These are phyloP conservation scores for Sedum album DNA, from an alignment of 164 flowering plant genomes.

Conservation along the genomic window DNA sequence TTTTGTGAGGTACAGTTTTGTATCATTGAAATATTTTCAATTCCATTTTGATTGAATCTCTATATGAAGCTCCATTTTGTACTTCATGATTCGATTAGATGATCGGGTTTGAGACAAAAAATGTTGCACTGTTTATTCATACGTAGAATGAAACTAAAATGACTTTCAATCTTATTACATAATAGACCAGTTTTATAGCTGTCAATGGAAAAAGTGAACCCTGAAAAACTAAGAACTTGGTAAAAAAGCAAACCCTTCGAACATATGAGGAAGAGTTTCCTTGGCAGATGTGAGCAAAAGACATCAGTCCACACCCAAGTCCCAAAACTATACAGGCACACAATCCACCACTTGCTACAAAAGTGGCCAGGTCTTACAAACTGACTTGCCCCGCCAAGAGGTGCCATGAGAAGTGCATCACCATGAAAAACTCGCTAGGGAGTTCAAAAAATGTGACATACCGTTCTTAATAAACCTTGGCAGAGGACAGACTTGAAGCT, in stretches of 20 bases:
- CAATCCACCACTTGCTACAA: neutral
- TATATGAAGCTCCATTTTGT: too few species aligned
- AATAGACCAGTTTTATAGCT: neutral
- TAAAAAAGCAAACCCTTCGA: neutral
- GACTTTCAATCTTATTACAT: neutral
- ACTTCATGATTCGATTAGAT: too few species aligned
- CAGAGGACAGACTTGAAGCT: neutral
- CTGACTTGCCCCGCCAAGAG: neutral
- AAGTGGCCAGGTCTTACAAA: neutral
- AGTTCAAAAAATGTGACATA: neutral
- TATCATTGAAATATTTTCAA: too few species aligned
- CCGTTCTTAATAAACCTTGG: neutral
- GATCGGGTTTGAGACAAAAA: too few species aligned
- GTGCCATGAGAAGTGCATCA: neutral
- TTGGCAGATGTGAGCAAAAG: neutral
- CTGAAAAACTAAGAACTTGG: slow-evolving; percentile 2
- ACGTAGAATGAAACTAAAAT: neutral
- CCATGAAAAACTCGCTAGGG: too few species aligned
- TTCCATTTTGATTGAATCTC: too few species aligned
- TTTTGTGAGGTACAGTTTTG: too few species aligned
- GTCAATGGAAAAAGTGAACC: neutral
- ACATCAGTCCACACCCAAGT: neutral
- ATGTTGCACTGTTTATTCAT: neutral
- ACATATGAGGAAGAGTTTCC: neutral
- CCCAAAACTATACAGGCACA: neutral